Base-by-base conservation (phyloP, 331 rosid species). In the Acacia concinna region DNA sequence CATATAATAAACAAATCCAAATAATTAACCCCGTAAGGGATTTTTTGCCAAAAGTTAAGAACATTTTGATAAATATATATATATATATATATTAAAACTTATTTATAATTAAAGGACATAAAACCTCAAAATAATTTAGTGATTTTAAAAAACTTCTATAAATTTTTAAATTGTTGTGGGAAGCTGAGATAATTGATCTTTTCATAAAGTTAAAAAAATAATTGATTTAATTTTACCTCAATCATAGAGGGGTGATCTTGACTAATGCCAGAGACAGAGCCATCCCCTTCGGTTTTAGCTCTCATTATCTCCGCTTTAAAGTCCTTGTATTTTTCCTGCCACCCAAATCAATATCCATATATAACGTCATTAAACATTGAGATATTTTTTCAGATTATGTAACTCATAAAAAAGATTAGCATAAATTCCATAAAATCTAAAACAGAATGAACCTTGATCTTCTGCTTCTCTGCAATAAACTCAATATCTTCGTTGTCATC, bases 291-390 rank as follows among this genome's bases (percentile, higher is more conserved):
- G 66, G 64, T 43, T 59, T 18, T 81, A 30, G 71, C 35, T 40
- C 85, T 78, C 34, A 18, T n/a, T 37, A 86, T 83, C 12, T 35
- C 73, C 66, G 81, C 79, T 71, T 85, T 79, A 20, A 91, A 85
- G 47, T 35, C 60, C 79, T 82, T 82, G 43, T 84, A 91, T 30
- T 73, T 78, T 81, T 85, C 85, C 93, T 90, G 88, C 81, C 68
- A n/a, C 18, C n/a, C 71, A 78, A 65, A 18, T 49, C 23, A 49
- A 49, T 49, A 49, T 17, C 56, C 56, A 1, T 20, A 44, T 14
- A 41, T 12, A 40, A 8, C 2, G 10, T 41, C 11, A 13, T 44
- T 44, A 44, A 14, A 44, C 18, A 44, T 44, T n/a, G 17, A 46
- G n/a, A 41, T 41, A 10, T 41, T 10, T 41, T 14, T 44, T 12